These are phyloP conservation scores for Blastocystis sp. DNA, from an alignment of 352 stramenopile species.

Conservation along the genomic window DNA sequence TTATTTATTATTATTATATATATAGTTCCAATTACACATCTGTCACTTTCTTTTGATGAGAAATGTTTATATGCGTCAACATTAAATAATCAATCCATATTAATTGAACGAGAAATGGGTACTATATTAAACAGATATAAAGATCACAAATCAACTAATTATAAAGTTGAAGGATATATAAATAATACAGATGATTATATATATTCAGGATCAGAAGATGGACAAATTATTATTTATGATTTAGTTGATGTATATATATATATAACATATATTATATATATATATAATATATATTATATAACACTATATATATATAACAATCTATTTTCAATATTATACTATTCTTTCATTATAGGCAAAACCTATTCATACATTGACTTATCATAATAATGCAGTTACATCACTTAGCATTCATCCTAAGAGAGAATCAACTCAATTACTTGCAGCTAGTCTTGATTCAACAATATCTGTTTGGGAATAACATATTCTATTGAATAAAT, in stretches of 20 bases:
- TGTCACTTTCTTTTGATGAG: conserved; percentile 15
- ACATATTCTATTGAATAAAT: conserved; percentile 1
- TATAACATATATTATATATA: too few species aligned
- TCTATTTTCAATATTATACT: background rate
- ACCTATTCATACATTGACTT: background rate
- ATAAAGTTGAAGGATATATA: conserved; percentile 21
- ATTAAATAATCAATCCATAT: background rate
- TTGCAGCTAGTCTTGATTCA: conserved; percentile 4
- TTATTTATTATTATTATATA: background rate
- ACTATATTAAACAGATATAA: conserved; percentile 22
- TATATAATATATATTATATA: too few species aligned
- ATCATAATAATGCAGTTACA: conserved; percentile 1
- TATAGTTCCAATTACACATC: conserved; percentile 14
- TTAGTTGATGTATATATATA: conserved; percentile 13
- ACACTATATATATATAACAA: too few species aligned
- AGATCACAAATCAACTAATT: conserved; percentile 3
- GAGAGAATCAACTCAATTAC: background rate
- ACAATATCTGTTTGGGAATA: conserved; percentile 26
- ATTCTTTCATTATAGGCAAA: background rate
- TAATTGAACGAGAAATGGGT: conserved; percentile 3
- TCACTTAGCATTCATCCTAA: conserved; percentile 2
- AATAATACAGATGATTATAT: conserved; percentile 33
- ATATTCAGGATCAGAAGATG: conserved; percentile 21
- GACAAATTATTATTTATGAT: conserved; percentile 17
- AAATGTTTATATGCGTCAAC: conserved; percentile 23